phyloP scores from a whole-genome alignment of 2,329 filamentous ascomycete genomes.

The Hypoxylon sp. region DNA sequence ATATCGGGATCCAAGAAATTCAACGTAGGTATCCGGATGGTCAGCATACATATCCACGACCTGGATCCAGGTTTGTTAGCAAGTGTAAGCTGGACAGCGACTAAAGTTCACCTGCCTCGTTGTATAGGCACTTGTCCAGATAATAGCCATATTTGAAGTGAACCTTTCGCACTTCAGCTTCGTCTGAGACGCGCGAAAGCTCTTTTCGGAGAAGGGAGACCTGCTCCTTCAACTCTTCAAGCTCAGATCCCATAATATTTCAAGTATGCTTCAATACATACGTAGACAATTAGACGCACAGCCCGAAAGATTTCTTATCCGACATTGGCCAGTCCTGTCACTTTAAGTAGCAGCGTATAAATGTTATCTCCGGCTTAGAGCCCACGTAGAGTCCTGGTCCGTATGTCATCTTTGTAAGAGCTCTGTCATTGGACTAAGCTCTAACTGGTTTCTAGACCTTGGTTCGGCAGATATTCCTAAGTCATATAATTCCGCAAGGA shows the following conservation, averaged over 20 bases:
- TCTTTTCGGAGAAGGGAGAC: conserved; percentile 56
- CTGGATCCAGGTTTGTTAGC: conserved; percentile 47
- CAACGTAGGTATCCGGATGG: conserved; percentile 67
- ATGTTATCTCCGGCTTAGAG: conserved; percentile 14
- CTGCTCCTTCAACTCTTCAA: conserved; percentile 57
- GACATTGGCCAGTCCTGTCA: background rate
- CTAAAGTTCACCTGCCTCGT: conserved; percentile 59
- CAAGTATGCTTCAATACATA: background rate
- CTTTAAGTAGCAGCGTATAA: conserved; percentile 27
- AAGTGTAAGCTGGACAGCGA: background rate
- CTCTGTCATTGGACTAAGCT: conserved; percentile 39
- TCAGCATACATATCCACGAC: conserved; percentile 66
- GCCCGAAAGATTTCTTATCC: conserved; percentile 1
- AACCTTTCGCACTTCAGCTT: conserved; percentile 68
- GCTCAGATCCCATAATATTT: conserved; percentile 54
- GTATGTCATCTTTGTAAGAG: conserved; percentile 33
- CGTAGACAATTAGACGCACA: background rate
- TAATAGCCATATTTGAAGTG: conserved; percentile 73
- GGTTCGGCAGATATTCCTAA: conserved; percentile 47
- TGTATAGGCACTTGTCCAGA: conserved; percentile 71
- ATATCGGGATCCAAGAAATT: conserved; percentile 70
- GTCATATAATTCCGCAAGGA: conserved; percentile 26
- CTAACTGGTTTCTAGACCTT: conserved; percentile 24
- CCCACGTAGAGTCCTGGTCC: conserved; percentile 20
- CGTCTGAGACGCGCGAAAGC: conserved; percentile 59